phyloP scores from a whole-genome alignment of 331 rosid genomes.

The Ulmus americana region DNA sequence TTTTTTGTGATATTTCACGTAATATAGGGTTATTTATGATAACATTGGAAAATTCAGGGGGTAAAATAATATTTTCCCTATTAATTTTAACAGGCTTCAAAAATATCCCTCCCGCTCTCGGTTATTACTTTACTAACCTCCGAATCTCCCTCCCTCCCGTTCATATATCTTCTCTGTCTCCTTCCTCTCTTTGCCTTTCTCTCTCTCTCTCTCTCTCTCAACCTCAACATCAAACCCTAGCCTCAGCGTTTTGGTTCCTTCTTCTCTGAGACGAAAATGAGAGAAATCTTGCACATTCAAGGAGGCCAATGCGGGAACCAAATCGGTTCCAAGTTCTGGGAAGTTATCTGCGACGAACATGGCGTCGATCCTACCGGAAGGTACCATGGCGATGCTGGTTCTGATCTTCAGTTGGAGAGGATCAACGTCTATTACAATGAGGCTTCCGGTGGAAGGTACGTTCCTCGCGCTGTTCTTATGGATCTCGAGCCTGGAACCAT shows the following conservation, averaged over 20 bases:
- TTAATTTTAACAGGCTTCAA: conserved; percentile 12
- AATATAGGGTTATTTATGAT: too few relatives aligned
- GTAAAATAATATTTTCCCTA: too few relatives aligned
- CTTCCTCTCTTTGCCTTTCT: background rate
- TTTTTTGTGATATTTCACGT: too few relatives aligned
- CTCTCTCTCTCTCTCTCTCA: background rate
- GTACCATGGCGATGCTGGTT: conserved; percentile 36
- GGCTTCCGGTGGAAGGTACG: conserved; percentile 76
- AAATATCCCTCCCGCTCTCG: conserved; percentile 50
- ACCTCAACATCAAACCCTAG: background rate
- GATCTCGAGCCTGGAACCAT: conserved; percentile 85
- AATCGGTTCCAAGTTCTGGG: conserved; percentile 88
- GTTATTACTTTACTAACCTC: conserved; percentile 39
- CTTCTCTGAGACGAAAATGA: conserved; percentile 29
- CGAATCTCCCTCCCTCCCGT: conserved; percentile 10
- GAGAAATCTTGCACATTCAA: conserved; percentile 74
- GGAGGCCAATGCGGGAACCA: conserved; percentile 92
- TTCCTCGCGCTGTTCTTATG: conserved; percentile 80
- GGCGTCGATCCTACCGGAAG: conserved; percentile 67
- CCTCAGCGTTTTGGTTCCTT: background rate
- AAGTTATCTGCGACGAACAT: conserved; percentile 76
- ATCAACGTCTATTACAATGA: conserved; percentile 81
- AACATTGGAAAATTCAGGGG: too few relatives aligned
- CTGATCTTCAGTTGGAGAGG: conserved; percentile 64
- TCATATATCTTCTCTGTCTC: conserved; percentile 2